These are phyloP conservation scores for Golubevia sp. DNA, from an alignment of 1,284 basidiomycete species.

Conservation along the genomic window DNA sequence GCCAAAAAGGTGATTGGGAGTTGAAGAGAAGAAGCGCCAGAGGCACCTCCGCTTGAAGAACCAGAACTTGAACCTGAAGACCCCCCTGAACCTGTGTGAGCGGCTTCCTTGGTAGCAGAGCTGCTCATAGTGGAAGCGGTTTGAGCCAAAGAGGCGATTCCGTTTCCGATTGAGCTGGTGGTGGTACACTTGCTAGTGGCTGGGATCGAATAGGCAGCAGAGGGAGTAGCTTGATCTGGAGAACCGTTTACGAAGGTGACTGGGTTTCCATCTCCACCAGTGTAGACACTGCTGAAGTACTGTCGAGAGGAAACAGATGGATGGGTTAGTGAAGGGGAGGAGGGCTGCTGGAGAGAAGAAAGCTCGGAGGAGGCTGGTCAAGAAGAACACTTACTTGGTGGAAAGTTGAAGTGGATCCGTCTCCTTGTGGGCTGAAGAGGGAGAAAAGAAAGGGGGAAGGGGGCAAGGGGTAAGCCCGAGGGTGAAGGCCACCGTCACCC, in stretches of 20 bases:
- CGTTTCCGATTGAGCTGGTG: constrained; percentile 37
- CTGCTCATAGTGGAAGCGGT: constrained; percentile 12
- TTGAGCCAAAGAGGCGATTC: constrained; percentile 35
- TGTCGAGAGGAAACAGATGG: too few species aligned
- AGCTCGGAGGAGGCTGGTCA: too few species aligned
- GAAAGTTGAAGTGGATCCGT: constrained; percentile 51
- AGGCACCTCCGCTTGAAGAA: constrained; percentile 2
- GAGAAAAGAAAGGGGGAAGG: too few species aligned
- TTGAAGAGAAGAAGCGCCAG: not conserved
- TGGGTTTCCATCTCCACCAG: constrained; percentile 17
- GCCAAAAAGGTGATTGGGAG: constrained; percentile 1
- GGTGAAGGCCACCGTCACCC: too few species aligned
- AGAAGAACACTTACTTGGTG: too few species aligned
- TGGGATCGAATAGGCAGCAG: constrained; percentile 54
- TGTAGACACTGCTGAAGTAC: constrained; percentile 42
- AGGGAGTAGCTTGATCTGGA: constrained; percentile 38
- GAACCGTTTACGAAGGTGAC: constrained; percentile 55
- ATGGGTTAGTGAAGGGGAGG: too few species aligned
- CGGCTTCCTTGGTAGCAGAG: not conserved
- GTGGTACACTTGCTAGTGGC: constrained; percentile 43
- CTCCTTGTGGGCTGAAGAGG: too few species aligned
- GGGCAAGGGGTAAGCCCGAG: too few species aligned
- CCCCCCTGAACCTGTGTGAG: not conserved
- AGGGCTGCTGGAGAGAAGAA: too few species aligned
- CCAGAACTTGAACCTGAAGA: constrained; percentile 3